These are phyloP conservation scores for Inonotus hispidus DNA, from an alignment of 1,284 basidiomycete genomes.

Conservation along the genomic window DNA sequence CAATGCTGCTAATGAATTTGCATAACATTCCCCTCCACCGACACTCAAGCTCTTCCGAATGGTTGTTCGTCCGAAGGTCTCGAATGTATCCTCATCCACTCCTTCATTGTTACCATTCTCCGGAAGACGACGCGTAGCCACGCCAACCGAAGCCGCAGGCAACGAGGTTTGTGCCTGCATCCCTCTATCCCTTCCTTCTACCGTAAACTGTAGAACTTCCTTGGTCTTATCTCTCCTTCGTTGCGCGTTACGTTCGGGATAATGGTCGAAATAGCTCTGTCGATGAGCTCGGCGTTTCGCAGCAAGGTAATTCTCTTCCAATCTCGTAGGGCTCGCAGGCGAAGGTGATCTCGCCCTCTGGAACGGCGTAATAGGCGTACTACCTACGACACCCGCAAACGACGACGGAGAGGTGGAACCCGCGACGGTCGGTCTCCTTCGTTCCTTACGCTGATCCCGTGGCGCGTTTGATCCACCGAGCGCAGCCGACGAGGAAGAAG, in stretches of 20 bases:
- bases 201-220: neutral
- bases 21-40: neutral
- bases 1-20: neutral
- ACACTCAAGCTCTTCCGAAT: conserved; percentile 11
- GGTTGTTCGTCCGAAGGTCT: conserved; percentile 5
- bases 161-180: neutral
- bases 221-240: conserved; percentile 3
- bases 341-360: neutral
- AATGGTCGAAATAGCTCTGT: conserved; percentile 17
- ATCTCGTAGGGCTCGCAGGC: neutral
- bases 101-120: neutral
- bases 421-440: conserved; percentile 9
- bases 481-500: conserved; percentile 6
- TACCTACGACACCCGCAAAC: neutral
- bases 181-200: neutral
- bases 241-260: conserved; percentile 13
- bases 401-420: neutral
- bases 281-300: conserved; percentile 13
- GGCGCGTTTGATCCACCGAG: conserved; percentile 1
- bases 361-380: neutral
- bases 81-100: conserved; percentile 1
- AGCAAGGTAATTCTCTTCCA: conserved; percentile 11
- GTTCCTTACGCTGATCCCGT: conserved; percentile 12
- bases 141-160: neutral
- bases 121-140: neutral